A percentile compares a stretch with the other conserved stretches of the same genome.
These are phyloP conservation scores for Backusella sp. DNA, from an alignment of 192 early-diverging fungal species.

Conservation along the genomic window DNA sequence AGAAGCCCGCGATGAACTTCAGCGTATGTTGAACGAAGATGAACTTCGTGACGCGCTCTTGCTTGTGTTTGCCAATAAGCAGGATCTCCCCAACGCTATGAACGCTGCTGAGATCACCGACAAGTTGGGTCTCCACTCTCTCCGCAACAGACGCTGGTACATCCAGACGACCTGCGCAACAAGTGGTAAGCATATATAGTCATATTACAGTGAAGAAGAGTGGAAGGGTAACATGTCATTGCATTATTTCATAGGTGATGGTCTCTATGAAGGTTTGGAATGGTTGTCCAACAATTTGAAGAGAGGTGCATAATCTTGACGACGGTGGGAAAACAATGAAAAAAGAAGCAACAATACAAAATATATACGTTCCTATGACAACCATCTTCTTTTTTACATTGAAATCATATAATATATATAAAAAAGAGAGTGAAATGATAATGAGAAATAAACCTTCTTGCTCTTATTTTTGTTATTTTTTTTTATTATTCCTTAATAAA, in stretches of 20 bases:
- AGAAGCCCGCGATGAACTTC: constrained; percentile 93
- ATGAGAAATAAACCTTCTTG: neutral
- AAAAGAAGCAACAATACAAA: neutral
- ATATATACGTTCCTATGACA: neutral
- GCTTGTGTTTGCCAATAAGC: constrained; percentile 98
- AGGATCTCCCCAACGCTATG: constrained; percentile 98
- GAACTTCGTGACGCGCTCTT: constrained; percentile 90
- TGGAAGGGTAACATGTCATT: neutral
- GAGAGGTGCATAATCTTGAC: constrained; percentile 21
- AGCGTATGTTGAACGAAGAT: constrained; percentile 94
- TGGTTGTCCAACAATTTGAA: constrained; percentile 83
- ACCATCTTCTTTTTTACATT: neutral
- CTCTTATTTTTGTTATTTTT: neutral
- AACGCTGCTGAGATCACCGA: constrained; percentile 91
- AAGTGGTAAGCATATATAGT: constrained; percentile 50
- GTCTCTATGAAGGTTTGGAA: constrained; percentile 96
- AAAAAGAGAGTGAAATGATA: neutral
- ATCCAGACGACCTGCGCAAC: constrained; percentile 87
- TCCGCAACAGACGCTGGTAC: constrained; percentile 87
- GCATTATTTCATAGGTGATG: constrained; percentile 67
- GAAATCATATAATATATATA: neutral
- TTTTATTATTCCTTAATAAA: neutral
- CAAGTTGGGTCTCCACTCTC: constrained; percentile 83
- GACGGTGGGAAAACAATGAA: constrained; percentile 4
- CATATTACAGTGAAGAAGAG: neutral